Conservation (phyloP, 1,284 basidiomycete genomes). For the Ceratobasidium sp. region DNA sequence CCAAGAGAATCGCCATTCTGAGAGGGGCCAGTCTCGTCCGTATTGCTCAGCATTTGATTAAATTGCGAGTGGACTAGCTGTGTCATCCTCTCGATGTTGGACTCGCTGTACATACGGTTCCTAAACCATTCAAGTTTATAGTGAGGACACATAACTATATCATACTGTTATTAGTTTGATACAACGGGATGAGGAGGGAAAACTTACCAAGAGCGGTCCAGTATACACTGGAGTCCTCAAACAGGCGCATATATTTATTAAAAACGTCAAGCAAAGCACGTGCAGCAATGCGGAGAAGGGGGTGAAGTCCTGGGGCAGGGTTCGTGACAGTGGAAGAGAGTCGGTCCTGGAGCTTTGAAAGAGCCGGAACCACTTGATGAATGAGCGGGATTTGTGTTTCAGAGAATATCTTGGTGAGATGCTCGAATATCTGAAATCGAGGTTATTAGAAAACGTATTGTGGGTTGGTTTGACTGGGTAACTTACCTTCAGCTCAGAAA, state of each 20-base stretch:
- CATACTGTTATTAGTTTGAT: not conserved
- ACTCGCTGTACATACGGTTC: not conserved
- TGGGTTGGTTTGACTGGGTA: not conserved
- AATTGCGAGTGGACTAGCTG: not conserved
- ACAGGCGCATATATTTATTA: slow-evolving; percentile 22
- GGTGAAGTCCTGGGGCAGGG: no score
- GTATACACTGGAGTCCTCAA: slow-evolving; percentile 12
- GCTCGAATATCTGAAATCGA: not conserved
- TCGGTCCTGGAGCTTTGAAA: slow-evolving; percentile 1
- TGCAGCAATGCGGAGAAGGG: not conserved
- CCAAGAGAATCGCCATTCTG: not conserved
- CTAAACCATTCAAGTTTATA: slow-evolving; percentile 16
- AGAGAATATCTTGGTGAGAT: slow-evolving; percentile 1
- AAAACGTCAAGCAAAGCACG: not conserved
- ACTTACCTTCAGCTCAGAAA: slow-evolving; percentile 2
- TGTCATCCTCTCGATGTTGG: not conserved
- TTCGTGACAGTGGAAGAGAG: not conserved
- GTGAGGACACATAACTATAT: not conserved
- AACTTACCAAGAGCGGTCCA: slow-evolving; percentile 8
- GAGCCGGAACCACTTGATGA: slow-evolving; percentile 2
- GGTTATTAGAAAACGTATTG: not conserved
- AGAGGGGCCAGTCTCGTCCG: not conserved
- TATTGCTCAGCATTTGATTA: not conserved
- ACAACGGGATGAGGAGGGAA: no score
- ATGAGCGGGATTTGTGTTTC: slow-evolving; percentile 8